phyloP scores from a whole-genome alignment of 2,329 filamentous ascomycete genomes.

The Aspergillus quadricinctus region DNA sequence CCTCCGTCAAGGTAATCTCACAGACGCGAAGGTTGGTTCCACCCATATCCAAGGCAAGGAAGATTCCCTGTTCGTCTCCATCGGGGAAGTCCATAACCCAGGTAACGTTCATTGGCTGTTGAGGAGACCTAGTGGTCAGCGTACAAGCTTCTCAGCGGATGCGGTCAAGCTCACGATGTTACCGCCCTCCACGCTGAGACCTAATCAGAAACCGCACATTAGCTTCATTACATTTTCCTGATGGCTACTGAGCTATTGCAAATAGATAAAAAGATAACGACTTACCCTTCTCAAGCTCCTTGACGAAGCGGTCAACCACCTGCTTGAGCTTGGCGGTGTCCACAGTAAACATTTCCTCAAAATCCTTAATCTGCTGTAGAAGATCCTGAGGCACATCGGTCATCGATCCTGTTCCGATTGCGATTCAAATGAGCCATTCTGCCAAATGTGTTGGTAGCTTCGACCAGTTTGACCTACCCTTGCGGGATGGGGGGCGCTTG shows the following conservation, averaged over 20 bases:
- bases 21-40: constrained; percentile 95
- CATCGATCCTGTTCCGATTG: constrained; percentile 65
- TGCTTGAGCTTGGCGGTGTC: constrained; percentile 75
- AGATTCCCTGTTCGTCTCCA: constrained; percentile 82
- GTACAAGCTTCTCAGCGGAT: neutral
- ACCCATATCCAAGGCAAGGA: constrained; percentile 88
- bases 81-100: constrained; percentile 91
- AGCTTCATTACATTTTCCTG: neutral
- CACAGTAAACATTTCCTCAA: constrained; percentile 82
- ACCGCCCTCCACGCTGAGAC: constrained; percentile 79
- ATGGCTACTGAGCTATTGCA: neutral
- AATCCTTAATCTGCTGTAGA: constrained; percentile 70
- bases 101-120: constrained; percentile 91
- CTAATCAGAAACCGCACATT: constrained; percentile 39
- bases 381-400: constrained; percentile 85
- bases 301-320: constrained; percentile 84
- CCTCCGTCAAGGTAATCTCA: constrained; percentile 81
- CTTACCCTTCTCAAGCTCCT: constrained; percentile 79
- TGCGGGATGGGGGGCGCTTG: constrained; percentile 63
- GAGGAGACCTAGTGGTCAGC: neutral
- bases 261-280: constrained; percentile 1
- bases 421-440: neutral
- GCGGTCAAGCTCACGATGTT: constrained; percentile 68
- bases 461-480: constrained; percentile 55
- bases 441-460: neutral